A percentile compares a stretch with the other conserved stretches of the same genome.
phyloP scores from a whole-genome alignment of 768 basidiomycete species.

The Boletus rex-veris region DNA sequence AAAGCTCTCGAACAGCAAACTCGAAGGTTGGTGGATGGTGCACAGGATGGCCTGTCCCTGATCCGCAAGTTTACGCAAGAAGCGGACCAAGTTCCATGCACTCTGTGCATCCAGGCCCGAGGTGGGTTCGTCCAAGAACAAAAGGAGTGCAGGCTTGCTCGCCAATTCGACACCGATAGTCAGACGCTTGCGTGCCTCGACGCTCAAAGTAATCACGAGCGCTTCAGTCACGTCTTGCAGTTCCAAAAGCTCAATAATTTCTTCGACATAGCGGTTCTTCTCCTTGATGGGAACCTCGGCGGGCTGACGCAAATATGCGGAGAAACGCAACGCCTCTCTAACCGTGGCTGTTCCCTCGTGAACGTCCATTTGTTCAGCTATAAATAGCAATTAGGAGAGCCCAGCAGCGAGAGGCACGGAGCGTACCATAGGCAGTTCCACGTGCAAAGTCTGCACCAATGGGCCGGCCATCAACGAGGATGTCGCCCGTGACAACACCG shows the following conservation, averaged over 20 bases:
- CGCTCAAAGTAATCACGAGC: slow-evolving; percentile 64
- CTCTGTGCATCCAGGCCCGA: slow-evolving; percentile 60
- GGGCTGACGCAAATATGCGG: slow-evolving; percentile 81
- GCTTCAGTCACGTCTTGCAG: slow-evolving; percentile 83
- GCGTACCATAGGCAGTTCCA: slow-evolving; percentile 74
- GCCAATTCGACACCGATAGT: slow-evolving; percentile 92
- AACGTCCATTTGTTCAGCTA: slow-evolving; percentile 81
- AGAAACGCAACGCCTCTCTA: slow-evolving; percentile 82
- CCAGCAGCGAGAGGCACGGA: slow-evolving; percentile 17
- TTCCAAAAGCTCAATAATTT: slow-evolving; percentile 80
- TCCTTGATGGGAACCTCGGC: slow-evolving; percentile 61
- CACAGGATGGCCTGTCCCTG: slow-evolving; percentile 88
- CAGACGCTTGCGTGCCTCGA: slow-evolving; percentile 76
- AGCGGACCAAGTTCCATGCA: slow-evolving; percentile 79
- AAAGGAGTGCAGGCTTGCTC: slow-evolving; percentile 47
- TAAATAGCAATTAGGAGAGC: slow-evolving; percentile 23
- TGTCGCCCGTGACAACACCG: slow-evolving; percentile 60
- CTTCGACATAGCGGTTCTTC: slow-evolving; percentile 78
- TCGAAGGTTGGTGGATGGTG: slow-evolving; percentile 87
- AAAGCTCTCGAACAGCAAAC: slow-evolving; percentile 83
- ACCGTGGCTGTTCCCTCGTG: slow-evolving; percentile 83
- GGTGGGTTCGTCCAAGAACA: slow-evolving; percentile 43
- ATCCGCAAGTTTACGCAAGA: slow-evolving; percentile 78
- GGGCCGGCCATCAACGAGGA: slow-evolving; percentile 64
- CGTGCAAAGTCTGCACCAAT: slow-evolving; percentile 55